Evolutionary conservation across 306 rosid genomes (phyloP), one percentile per base, ranked within the genome.

Genomic region (Vigna mungo): DNA sequence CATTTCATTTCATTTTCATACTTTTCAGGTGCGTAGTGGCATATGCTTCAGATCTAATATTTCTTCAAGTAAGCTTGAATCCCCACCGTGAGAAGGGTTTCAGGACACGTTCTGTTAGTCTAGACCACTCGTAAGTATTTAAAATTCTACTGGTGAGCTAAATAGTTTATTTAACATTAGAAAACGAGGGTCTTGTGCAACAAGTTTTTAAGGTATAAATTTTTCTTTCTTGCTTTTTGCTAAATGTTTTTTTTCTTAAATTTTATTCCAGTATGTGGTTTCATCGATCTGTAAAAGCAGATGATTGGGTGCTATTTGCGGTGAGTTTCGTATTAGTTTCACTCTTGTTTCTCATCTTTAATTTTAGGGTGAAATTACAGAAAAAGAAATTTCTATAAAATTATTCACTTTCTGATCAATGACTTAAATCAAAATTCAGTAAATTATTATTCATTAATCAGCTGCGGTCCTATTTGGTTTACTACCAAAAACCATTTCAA

Each of bases 111-210:
- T 85, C 87, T 48, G 86, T 89, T 75, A 95, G 98, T 85, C 88
- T 95, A 72, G 98, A 95, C 64, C 98, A 95, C 71, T 62, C 97
- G 98, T 95, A 88, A 92, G 98, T 92, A 76, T 58, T 25, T 7
- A 37, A 65, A 36, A 27, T 66, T 21, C 37, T 72, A 43, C 74
- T 9, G 49, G 15, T 34, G 37, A 34, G 7, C 53, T 80, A 36
- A 72, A 34, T 47, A 47, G 32, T 76, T 76, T 59, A 56, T 41
- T 66, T 18, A 10, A 78, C 47, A 69, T 70, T 62, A 30, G 66
- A 7, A 54, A 46, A 20, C 23, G 71, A 43, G 52, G 46, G 77
- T 14, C 37, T 51, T 49, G 47, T 4, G 39, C 12, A 46, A 61
- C 27, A 66, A 76, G 25, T 15, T 78, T 15, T 72, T 25, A 9